Evolutionary conservation across 495 filamentous ascomycete species (phyloP), one percentile per base, ranked within the genome.

Genomic region (Neurospora sp.): DNA sequence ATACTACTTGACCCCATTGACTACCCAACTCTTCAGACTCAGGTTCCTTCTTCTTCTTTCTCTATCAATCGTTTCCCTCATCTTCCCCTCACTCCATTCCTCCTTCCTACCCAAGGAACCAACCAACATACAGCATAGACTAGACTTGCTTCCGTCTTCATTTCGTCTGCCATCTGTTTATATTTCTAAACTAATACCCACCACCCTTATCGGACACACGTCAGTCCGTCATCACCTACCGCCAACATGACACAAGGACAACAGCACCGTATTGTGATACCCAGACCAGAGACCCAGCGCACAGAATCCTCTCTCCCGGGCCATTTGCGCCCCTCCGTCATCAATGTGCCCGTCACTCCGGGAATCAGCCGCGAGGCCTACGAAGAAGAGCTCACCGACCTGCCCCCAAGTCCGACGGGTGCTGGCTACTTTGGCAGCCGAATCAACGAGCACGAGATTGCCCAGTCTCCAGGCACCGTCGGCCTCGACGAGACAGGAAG

Each of bases 311-410:
- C 44, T 61, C 82, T 81, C 38, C 83, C 79, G 7, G 77, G 78
- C 73, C 83, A 78, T 76, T 77, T 75, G 71, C 82, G 70, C 53
- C 65, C 74, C 0, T 78, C 80, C 0, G 71, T 82, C 70, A 82
- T 70, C 41, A 74, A 77, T 27, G 80, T 85, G 37, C 79, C 86
- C 10, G 86, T 88, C 61, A 88, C 86, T 5, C 86, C 86, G 6
- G 86, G 79, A 27, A 86, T 87, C 70, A 69, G 76, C 10, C 74
- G 72, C 65, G 77, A 79, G 3, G 82, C 81, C 4, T 85, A 86
- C 75, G 48, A 78, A 4, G 76, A 72, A 16, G 76, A 78, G 17
- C 48, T 38, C 35, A 73, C 70, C 39, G 20, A 74, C 27, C 48
- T 17, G 70, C 78, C 74, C 35, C 72, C 75, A 4, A 75, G 76